Base-by-base conservation (phyloP, 148 eudicot genomes). In the Diospyros kaki region DNA sequence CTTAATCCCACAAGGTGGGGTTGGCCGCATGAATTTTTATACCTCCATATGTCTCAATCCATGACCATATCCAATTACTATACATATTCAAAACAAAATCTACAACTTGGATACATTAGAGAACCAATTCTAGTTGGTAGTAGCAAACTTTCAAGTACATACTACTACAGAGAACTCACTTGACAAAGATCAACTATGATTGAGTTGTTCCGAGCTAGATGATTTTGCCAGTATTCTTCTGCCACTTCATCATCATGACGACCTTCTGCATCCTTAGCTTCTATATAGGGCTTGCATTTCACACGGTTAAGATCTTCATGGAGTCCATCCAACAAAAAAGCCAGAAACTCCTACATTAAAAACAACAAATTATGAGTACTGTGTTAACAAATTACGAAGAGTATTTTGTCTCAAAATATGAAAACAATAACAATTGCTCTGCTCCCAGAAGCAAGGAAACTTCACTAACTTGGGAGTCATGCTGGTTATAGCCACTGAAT, bases 261-360 rank as follows among this genome's bases (percentile, higher is more conserved):
- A 53, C 83, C 86, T 76, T 86, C 91, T 69, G 80, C 83, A 76
- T 94, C 92, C 66, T 67, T 81, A 77, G 76, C 75, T 70, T 89
- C 88, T 54, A 86, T 68, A 72, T 88, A 90, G 75, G 95, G 95
- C 73, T 90, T 88, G 55, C 64, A 65, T 81, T 86, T 94, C 69
- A 90, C 95, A 69, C 95, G 93, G 81, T 94, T 94, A 73, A 94
- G 85, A 80, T 91, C 98, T 87, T 94, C 95, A 79, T 88, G 97
- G 53, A 94, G 95, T 40, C 93, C 93, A 86, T 94, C 93, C 90
- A 94, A 84, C 62, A 94, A 83, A 83, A 90, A 91, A 55, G 97
- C 84, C 77, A 94, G 86, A 70, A 94, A 86, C 74, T 94, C 98
- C 98, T 94, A 78, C 72, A 73, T 17, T 72, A 64, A 76, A 50